Percentiles rank a stretch among this genome's conserved stretches.
These are phyloP conservation scores for Cryptococcus wingfieldii DNA, from an alignment of 1,284 basidiomycete species.

Conservation along the genomic window DNA sequence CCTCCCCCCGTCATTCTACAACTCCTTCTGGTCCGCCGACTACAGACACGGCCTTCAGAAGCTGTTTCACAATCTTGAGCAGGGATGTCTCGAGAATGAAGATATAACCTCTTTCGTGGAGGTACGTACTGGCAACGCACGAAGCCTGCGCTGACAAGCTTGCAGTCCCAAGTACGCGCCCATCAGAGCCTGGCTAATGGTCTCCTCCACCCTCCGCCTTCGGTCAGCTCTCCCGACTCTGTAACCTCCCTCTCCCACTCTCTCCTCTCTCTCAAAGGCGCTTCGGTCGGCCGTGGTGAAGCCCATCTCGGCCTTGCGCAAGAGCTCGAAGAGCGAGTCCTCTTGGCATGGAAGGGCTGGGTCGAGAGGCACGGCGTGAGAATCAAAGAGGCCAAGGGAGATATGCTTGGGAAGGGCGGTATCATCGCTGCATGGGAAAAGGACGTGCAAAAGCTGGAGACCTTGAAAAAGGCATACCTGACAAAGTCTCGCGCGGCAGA, in stretches of 20 bases:
- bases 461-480: constrained; percentile 71
- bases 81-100: constrained; percentile 64
- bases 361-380: constrained; percentile 38
- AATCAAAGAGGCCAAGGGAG: constrained; percentile 32
- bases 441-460: constrained; percentile 45
- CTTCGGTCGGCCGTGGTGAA: constrained; percentile 36
- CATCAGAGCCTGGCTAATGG: constrained; percentile 55
- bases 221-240: constrained; percentile 17
- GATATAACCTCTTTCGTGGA: constrained; percentile 76
- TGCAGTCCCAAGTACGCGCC: constrained; percentile 53
- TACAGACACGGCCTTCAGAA: constrained; percentile 75
- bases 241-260: constrained; percentile 41
- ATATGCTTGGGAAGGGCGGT: constrained; percentile 54
- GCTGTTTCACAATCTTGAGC: constrained; percentile 69
- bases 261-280: constrained; percentile 32
- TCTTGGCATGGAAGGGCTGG: constrained; percentile 42
- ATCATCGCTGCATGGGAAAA: constrained; percentile 67
- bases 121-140: constrained; percentile 52
- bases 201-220: constrained; percentile 27
- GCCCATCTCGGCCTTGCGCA: constrained; percentile 36
- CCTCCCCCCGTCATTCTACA: constrained; percentile 75
- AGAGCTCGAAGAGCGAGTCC: constrained; percentile 40
- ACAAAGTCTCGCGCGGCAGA: constrained; percentile 73
- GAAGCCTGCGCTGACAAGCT: constrained; percentile 33
- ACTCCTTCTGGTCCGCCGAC: constrained; percentile 89